These are phyloP conservation scores for Boletellus dicymbophilus DNA, from an alignment of 1,284 basidiomycete species.

Conservation along the genomic window DNA sequence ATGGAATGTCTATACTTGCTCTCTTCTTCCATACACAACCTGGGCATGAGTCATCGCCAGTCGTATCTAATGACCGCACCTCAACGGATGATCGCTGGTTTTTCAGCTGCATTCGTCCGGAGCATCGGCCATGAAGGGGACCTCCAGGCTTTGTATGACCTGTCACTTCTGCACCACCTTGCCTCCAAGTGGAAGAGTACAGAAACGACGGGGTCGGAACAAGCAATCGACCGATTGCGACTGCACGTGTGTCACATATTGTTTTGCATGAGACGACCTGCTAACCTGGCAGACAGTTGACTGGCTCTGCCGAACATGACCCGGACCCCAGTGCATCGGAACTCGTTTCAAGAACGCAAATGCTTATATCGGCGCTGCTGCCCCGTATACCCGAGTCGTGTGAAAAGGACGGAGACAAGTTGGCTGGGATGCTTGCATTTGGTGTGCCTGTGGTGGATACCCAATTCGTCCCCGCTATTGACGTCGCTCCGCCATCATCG, in stretches of 20 bases:
- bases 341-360: slow-evolving; percentile 41
- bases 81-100: slow-evolving; percentile 36
- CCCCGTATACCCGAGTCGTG: slow-evolving; percentile 26
- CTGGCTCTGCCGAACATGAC: slow-evolving; percentile 9
- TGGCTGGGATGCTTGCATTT: slow-evolving; percentile 41
- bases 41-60: slow-evolving; percentile 46
- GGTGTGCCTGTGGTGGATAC: slow-evolving; percentile 47
- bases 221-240: slow-evolving; percentile 26
- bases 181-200: slow-evolving; percentile 37
- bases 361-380: slow-evolving; percentile 48
- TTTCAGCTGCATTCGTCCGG: slow-evolving; percentile 43
- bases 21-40: slow-evolving; percentile 52
- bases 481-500: slow-evolving; percentile 55
- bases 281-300: slow-evolving; percentile 17
- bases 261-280: neutral
- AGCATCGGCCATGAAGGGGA: slow-evolving; percentile 34
- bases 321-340: slow-evolving; percentile 23
- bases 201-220: slow-evolving; percentile 26
- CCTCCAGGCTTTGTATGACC: slow-evolving; percentile 43
- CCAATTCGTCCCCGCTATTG: slow-evolving; percentile 49
- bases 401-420: slow-evolving; percentile 34
- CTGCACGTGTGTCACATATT: slow-evolving; percentile 15
- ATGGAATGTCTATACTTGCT: slow-evolving; percentile 55
- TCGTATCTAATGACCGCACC: slow-evolving; percentile 33
- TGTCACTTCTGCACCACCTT: slow-evolving; percentile 52